These are phyloP conservation scores for Sabuloglossum arenarium DNA, from an alignment of 495 filamentous ascomycete species.

Conservation along the genomic window DNA sequence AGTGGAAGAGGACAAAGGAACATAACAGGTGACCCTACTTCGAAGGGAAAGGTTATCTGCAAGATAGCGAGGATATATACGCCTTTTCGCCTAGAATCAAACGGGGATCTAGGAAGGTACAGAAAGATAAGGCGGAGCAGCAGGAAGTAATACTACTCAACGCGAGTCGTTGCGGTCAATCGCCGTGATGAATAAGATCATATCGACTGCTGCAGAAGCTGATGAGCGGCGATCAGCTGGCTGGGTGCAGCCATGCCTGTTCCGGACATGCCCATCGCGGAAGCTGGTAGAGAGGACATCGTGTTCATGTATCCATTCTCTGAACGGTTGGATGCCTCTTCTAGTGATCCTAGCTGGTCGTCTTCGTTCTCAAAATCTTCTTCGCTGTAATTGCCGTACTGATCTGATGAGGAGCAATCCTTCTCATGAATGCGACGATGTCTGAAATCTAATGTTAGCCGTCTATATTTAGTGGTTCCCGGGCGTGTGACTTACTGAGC, in stretches of 20 bases:
- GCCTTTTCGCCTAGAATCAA: not conserved
- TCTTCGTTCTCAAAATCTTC: slow-evolving; percentile 7
- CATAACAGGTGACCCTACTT: not conserved
- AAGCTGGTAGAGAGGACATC: slow-evolving; percentile 17
- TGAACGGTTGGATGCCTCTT: slow-evolving; percentile 47
- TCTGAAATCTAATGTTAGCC: slow-evolving; percentile 27
- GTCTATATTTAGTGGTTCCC: slow-evolving; percentile 14
- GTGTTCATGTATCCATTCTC: slow-evolving; percentile 29
- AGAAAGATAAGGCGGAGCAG: not conserved
- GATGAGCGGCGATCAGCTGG: slow-evolving; percentile 19
- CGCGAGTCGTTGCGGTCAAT: not conserved
- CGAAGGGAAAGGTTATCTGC: not conserved
- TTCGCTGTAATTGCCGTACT: slow-evolving; percentile 34
- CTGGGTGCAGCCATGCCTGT: slow-evolving; percentile 25
- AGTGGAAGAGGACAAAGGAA: not conserved
- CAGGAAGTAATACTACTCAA: not conserved
- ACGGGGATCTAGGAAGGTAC: not conserved
- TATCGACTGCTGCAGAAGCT: slow-evolving; percentile 18
- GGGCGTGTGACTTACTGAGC: slow-evolving; percentile 54
- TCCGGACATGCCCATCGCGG: slow-evolving; percentile 20
- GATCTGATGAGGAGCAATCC: slow-evolving; percentile 46
- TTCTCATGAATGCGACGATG: slow-evolving; percentile 91
- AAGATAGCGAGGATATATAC: not conserved
- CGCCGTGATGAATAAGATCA: slow-evolving; percentile 1
- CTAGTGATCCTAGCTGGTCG: slow-evolving; percentile 41